phyloP scores from a whole-genome alignment of 2,329 filamentous ascomycete genomes.

The Fusarium duplospermum region DNA sequence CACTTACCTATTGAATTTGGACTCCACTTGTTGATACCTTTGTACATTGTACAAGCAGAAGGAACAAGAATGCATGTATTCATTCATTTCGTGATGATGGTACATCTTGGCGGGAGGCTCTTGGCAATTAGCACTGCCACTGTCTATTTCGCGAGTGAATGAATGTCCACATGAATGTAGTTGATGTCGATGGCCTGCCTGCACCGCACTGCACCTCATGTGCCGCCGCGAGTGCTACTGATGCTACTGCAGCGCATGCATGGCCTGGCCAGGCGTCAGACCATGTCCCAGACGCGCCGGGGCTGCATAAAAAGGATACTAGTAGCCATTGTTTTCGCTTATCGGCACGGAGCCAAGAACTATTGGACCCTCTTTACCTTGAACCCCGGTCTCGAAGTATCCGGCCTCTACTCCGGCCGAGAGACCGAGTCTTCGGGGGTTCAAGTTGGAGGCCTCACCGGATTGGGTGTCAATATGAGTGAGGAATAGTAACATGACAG shows the following conservation, averaged over 20 bases:
- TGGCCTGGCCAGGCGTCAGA: neutral
- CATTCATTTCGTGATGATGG: conserved; percentile 9
- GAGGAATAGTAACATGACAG: neutral
- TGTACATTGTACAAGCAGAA: conserved; percentile 25
- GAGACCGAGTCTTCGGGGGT: neutral
- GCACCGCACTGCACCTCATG: neutral
- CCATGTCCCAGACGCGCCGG: conserved; percentile 3
- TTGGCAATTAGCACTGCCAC: neutral
- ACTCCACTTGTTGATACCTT: conserved; percentile 34
- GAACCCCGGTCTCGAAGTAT: neutral
- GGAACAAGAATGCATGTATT: conserved; percentile 5
- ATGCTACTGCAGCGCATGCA: neutral
- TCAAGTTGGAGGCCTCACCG: neutral
- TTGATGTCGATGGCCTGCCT: neutral
- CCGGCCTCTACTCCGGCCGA: neutral
- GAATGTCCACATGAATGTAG: neutral
- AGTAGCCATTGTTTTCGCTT: conserved; percentile 32
- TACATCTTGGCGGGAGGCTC: conserved; percentile 5
- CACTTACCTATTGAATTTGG: conserved; percentile 9
- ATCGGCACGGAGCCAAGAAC: conserved; percentile 42
- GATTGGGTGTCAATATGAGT: neutral
- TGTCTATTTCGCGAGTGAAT: neutral
- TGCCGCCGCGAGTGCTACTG: neutral
- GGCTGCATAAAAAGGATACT: conserved; percentile 8
- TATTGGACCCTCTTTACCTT: conserved; percentile 12